Base-by-base conservation (phyloP, 2,329 filamentous ascomycete genomes). In the Herpotrichia juniperi region DNA sequence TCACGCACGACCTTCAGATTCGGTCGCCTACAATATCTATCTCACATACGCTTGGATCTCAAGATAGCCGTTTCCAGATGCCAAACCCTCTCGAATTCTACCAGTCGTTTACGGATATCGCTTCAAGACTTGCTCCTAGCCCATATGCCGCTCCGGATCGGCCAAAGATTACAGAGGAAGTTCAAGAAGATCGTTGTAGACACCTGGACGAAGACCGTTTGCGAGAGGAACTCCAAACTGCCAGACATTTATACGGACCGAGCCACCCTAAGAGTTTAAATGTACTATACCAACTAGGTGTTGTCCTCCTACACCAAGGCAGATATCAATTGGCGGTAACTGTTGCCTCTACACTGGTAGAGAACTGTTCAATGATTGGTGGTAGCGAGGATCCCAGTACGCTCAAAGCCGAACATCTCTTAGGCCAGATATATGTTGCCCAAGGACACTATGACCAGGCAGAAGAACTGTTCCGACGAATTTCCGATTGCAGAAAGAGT, bases 251-350 rank as follows among this genome's bases (percentile, higher is more conserved):
- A 14, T 45, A 42, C 17, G 42, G 40, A 21, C 42, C 2, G 24
- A 46, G n/a, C 16, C 25, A 46, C 31, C 11, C 46, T 12, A 17
- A 55, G 46, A 55, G 31, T 10, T 26, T 53, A 26, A 32, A 39
- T 7, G 48, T 50, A 37, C 43, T 59, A n/a, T 46, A 1, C 31
- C 16, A 58, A 24, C 31, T 63, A 34, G 48, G 48, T 16, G 8
- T 26, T 16, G 46, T 61, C 30, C 54, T 63, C 16, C 19, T 55
- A 2, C 34, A 32, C 1, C 56, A 63, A 60, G 56, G 60, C 44
- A 57, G 60, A 40, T 61, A 57, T 32, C 57, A 42, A 42, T 46
- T 56, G 26, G 58, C 56, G 24, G 60, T 59, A 25, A 51, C 54
- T 30, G 42, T 49, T 11, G 46, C 48, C 42, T 51, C 51, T 17